Evolutionary conservation across 352 stramenopile species (phyloP), one percentile per base, ranked within the genome.

Genomic region (Pythium phragmiticola): DNA sequence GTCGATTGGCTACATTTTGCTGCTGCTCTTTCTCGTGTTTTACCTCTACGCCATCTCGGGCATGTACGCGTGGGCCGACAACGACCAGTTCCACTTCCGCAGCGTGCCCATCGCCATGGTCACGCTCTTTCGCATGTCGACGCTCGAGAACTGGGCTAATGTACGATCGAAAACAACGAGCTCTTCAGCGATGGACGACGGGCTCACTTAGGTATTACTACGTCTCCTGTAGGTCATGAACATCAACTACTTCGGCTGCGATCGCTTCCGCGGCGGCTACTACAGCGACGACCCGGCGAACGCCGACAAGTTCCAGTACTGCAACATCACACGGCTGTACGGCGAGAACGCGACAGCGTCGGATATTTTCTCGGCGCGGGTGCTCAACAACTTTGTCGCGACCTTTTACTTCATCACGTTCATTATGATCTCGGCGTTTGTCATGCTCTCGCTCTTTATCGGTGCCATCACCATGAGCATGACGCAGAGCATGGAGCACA

Each of bases 41-140:
- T 97, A 97, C 66, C 65, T 97, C 26, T 97, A 95, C 62, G 87
- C 90, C 19, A 93, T 97, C 67, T 85, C 91, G 2, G 90, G 89
- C 17, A 95, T 97, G 84, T 95, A 95, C 60, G 73, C 94, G 7
- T 97, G 95, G 82, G 68, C 80, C 57, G 64, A 77, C 57, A 97
- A 96, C 56, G 89, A 97, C 59, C 81, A 81, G 19, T 95, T 91
- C 63, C 85, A 97, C 65, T 91, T 89, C 45, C 80, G 82, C 30
- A 89, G 68, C 50, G 80, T 92, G 4, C 81, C 81, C 0, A 84
- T 90, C n/a, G 84, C 82, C 9, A 90, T 92, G 78, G 46, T 92
- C 49, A 94, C 87, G n/a, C 82, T 95, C 53, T 90, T 92, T 42
- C 82, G 82, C 59, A 88, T 89, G 77, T 86, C 80, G 9, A 92